Evolutionary conservation across 169 alveolate species (phyloP).

Genomic region (Cryptosporidium baileyi): DNA sequence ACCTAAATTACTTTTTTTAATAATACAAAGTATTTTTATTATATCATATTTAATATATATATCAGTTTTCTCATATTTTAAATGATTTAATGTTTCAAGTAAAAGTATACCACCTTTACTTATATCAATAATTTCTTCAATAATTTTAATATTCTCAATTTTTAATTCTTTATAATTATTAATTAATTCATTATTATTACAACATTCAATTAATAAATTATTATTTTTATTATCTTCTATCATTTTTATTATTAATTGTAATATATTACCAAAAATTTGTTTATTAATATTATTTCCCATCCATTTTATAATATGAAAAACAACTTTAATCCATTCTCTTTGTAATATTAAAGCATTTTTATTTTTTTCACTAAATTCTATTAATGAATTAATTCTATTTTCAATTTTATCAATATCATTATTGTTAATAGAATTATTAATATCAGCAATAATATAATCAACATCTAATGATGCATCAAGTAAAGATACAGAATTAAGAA

Average conservation of each 20-base stretch:
- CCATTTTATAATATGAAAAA: slow-evolving; percentile 23
- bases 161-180: neutral
- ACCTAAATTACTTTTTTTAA: slow-evolving; percentile 19
- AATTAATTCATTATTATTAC: neutral
- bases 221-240: neutral
- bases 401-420: neutral
- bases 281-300: slow-evolving; percentile 14
- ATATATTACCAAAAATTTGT: slow-evolving; percentile 1
- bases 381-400: slow-evolving; percentile 11
- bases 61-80: slow-evolving; percentile 9
- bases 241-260: slow-evolving; percentile 43
- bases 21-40: slow-evolving; percentile 1
- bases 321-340: slow-evolving; percentile 53
- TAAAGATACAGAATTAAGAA: slow-evolving; percentile 41
- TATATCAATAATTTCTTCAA: slow-evolving; percentile 19
- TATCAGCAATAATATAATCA: slow-evolving; percentile 32
- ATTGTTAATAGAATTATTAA: slow-evolving; percentile 8
- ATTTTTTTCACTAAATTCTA: slow-evolving; percentile 47
- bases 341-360: slow-evolving; percentile 32
- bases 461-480: slow-evolving; percentile 63
- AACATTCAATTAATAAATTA: neutral
- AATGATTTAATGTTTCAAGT: slow-evolving; percentile 8
- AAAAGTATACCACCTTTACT: slow-evolving; percentile 45
- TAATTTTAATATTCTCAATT: slow-evolving; percentile 7
- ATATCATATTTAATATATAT: slow-evolving; percentile 37